These are phyloP conservation scores for Colletotrichum sublineola DNA, from an alignment of 2,329 filamentous ascomycete species.

Conservation along the genomic window DNA sequence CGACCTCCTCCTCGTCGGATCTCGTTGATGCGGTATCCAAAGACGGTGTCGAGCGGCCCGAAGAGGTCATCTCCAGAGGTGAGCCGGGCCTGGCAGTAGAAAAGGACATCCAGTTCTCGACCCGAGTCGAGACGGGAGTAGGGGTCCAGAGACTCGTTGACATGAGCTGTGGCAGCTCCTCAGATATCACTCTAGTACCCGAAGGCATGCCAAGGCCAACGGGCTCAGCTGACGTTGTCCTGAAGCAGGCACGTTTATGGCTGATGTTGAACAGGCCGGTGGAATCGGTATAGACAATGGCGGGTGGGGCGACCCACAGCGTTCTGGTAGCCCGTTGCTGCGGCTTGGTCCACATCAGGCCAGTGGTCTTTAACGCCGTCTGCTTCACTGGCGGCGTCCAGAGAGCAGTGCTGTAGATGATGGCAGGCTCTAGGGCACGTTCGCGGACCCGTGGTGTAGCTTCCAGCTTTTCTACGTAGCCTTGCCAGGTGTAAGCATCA, in stretches of 20 bases:
- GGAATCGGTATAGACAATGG: slow-evolving; percentile 24
- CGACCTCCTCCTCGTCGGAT: slow-evolving; percentile 22
- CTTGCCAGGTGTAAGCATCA: slow-evolving; percentile 53
- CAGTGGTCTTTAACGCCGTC: not conserved
- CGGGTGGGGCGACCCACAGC: slow-evolving; percentile 41
- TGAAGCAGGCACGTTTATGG: slow-evolving; percentile 43
- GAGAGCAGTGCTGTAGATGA: slow-evolving; percentile 54
- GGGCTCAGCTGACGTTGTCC: slow-evolving; percentile 40
- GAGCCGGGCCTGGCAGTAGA: slow-evolving; percentile 10
- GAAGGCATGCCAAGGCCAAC: slow-evolving; percentile 40
- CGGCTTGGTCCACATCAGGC: slow-evolving; percentile 40
- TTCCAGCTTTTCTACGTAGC: slow-evolving; percentile 48
- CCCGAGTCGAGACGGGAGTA: slow-evolving; percentile 8
- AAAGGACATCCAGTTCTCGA: slow-evolving; percentile 44
- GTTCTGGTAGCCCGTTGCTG: not conserved
- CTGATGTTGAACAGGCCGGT: slow-evolving; percentile 44
- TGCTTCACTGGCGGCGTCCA: slow-evolving; percentile 47
- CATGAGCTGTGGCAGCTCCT: slow-evolving; percentile 48
- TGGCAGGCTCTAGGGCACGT: slow-evolving; percentile 47
- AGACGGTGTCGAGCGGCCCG: slow-evolving; percentile 32
- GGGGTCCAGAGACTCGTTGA: slow-evolving; percentile 54
- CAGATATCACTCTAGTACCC: slow-evolving; percentile 45
- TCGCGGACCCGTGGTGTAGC: slow-evolving; percentile 48
- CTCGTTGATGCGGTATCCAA: slow-evolving; percentile 35
- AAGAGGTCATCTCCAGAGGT: slow-evolving; percentile 7